phyloP scores from a whole-genome alignment of 2,329 filamentous ascomycete species.

The Ceratocystis diversiconidia region DNA sequence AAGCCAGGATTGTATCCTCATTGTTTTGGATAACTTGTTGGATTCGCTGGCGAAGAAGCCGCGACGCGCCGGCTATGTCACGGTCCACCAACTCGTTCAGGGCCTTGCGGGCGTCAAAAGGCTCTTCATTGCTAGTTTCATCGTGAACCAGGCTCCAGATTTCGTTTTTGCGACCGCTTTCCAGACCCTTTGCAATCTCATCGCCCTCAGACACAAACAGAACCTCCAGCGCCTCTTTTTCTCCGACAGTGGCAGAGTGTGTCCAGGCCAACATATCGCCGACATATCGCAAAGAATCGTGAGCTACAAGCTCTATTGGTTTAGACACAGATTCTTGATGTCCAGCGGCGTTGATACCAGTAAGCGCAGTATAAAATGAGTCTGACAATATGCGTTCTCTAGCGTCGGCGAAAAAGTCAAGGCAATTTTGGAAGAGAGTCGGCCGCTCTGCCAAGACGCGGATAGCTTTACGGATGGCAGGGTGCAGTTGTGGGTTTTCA shows the following conservation, averaged over 20 bases:
- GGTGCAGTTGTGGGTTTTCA: slow-evolving; percentile 84
- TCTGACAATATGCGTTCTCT: slow-evolving; percentile 77
- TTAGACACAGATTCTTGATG: slow-evolving; percentile 52
- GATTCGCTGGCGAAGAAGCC: slow-evolving; percentile 74
- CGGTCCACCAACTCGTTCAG: slow-evolving; percentile 77
- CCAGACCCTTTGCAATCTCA: slow-evolving; percentile 63
- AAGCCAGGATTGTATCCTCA: slow-evolving; percentile 75
- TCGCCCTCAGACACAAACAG: slow-evolving; percentile 84
- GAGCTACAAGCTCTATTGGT: slow-evolving; percentile 84
- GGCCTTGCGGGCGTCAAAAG: slow-evolving; percentile 69
- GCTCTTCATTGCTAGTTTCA: slow-evolving; percentile 31
- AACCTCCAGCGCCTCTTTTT: slow-evolving; percentile 80
- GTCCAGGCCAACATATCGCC: slow-evolving; percentile 97
- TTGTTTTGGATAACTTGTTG: slow-evolving; percentile 88
- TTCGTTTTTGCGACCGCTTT: slow-evolving; percentile 67
- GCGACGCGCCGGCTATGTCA: slow-evolving; percentile 65
- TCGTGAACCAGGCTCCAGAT: slow-evolving; percentile 61
- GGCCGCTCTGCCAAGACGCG: slow-evolving; percentile 81
- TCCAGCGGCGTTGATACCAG: slow-evolving; percentile 49
- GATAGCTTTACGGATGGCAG: slow-evolving; percentile 68
- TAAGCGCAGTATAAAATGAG: slow-evolving; percentile 76
- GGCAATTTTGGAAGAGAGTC: slow-evolving; percentile 78
- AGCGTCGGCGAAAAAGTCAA: slow-evolving; percentile 85
- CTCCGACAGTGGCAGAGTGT: slow-evolving; percentile 85
- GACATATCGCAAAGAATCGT: slow-evolving; percentile 81